phyloP scores from a whole-genome alignment of 495 filamentous ascomycete species.

The Oidiodendron maius region DNA sequence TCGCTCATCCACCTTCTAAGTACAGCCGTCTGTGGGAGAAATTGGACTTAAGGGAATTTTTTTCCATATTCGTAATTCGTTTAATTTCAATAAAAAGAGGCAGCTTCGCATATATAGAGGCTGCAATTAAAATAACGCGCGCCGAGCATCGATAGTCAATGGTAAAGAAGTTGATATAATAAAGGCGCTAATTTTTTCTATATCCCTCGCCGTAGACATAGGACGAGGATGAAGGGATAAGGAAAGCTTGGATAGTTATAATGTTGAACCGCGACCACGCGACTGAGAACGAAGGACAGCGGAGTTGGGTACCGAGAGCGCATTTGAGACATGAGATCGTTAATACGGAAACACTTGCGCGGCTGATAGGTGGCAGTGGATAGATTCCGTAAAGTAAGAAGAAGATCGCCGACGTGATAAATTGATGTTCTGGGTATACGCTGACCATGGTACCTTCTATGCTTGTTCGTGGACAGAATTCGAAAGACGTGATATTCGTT shows the following conservation, averaged over 20 bases:
- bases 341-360: conserved; percentile 4
- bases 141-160: no score
- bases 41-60: no score
- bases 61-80: no score
- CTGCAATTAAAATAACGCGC: no score
- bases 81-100: no score
- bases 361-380: neutral
- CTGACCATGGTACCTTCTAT: conserved; percentile 1
- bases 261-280: neutral
- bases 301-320: neutral
- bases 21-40: no score
- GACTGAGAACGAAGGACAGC: neutral
- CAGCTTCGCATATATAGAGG: no score
- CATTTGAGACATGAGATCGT: no score
- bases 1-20: no score
- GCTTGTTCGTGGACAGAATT: neutral
- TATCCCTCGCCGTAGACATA: neutral
- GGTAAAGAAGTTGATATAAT: neutral
- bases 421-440: neutral
- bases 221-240: neutral
- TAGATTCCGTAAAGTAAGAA: neutral
- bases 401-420: neutral
- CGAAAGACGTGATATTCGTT: neutral
- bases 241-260: neutral
- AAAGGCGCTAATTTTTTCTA: neutral